These are phyloP conservation scores for Trichoderma sp. DNA, from an alignment of 2,329 filamentous ascomycete species.

Conservation along the genomic window DNA sequence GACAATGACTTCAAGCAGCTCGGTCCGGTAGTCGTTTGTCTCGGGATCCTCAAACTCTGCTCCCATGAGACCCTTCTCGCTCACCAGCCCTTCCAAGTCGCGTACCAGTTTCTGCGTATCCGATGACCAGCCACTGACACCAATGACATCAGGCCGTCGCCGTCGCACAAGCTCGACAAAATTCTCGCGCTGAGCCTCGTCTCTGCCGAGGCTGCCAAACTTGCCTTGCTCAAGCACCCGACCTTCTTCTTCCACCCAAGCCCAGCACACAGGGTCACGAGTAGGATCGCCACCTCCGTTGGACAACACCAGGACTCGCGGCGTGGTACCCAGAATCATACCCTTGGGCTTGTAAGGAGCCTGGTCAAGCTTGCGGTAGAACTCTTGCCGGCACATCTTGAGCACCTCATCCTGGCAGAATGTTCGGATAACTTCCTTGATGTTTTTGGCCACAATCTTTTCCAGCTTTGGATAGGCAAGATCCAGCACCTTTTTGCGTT, in stretches of 20 bases:
- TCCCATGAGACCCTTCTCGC: constrained; percentile 71
- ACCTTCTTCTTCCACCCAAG: constrained; percentile 90
- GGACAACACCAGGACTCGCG: constrained; percentile 81
- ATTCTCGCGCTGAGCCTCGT: constrained; percentile 61
- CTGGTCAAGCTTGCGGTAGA: constrained; percentile 86
- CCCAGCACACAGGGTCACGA: constrained; percentile 83
- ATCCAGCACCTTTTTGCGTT: constrained; percentile 82
- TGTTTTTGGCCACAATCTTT: constrained; percentile 78
- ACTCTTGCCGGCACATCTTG: constrained; percentile 84
- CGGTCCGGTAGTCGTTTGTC: constrained; percentile 69
- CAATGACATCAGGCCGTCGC: constrained; percentile 84
- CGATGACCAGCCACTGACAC: constrained; percentile 81
- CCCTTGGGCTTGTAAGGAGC: constrained; percentile 94
- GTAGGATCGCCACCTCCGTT: constrained; percentile 73
- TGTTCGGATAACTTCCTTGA: constrained; percentile 90
- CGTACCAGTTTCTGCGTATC: constrained; percentile 82
- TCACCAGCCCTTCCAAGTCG: constrained; percentile 74
- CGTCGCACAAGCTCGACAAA: constrained; percentile 78
- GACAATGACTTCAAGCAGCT: constrained; percentile 81
- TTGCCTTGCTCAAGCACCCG: constrained; percentile 86
- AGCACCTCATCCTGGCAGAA: constrained; percentile 92
- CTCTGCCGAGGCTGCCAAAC: constrained; percentile 72
- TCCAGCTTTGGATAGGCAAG: constrained; percentile 78
- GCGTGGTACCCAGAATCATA: constrained; percentile 81
- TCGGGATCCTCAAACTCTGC: constrained; percentile 79